A percentile compares a stretch with the other conserved stretches of the same genome.
These are phyloP conservation scores for Diplodia seriata DNA, from an alignment of 2,329 filamentous ascomycete species.

Conservation along the genomic window DNA sequence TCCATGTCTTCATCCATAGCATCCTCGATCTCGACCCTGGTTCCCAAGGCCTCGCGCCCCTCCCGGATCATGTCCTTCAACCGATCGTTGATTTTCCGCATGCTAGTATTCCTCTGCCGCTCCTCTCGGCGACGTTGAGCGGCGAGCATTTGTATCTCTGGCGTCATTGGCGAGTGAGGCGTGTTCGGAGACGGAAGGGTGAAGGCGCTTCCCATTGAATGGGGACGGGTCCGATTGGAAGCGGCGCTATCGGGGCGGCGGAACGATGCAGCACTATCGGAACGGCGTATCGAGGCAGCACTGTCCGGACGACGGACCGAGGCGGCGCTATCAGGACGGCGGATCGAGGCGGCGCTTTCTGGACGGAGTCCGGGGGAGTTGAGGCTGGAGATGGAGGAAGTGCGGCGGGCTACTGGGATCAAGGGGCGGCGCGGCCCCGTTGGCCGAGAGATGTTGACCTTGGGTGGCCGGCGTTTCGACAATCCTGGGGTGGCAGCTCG, in stretches of 20 bases:
- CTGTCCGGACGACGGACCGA: slow-evolving; percentile 6
- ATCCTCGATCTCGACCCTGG: slow-evolving; percentile 51
- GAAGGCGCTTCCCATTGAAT: slow-evolving; percentile 15
- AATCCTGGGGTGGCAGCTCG: slow-evolving; percentile 21
- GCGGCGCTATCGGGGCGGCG: slow-evolving; percentile 12
- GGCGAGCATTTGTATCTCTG: slow-evolving; percentile 76
- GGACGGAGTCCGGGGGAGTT: slow-evolving; percentile 30
- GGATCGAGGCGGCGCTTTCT: slow-evolving; percentile 17
- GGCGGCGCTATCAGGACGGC: slow-evolving; percentile 18
- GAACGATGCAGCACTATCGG: background rate
- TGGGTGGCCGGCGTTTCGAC: slow-evolving; percentile 18
- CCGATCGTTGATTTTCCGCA: slow-evolving; percentile 79
- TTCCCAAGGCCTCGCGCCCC: slow-evolving; percentile 81
- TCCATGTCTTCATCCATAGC: slow-evolving; percentile 40
- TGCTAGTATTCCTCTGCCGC: slow-evolving; percentile 76
- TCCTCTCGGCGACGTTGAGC: slow-evolving; percentile 76
- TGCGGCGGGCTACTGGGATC: slow-evolving; percentile 21
- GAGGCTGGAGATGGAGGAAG: slow-evolving; percentile 32
- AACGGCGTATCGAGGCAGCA: background rate
- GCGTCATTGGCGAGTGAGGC: slow-evolving; percentile 51
- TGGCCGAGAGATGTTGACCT: slow-evolving; percentile 13
- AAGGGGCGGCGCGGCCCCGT: slow-evolving; percentile 12
- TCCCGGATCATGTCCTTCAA: slow-evolving; percentile 87
- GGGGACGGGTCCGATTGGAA: slow-evolving; percentile 15
- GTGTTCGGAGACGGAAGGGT: slow-evolving; percentile 35